phyloP scores from a whole-genome alignment of 2,329 filamentous ascomycete genomes.

The Lojkania enalia region DNA sequence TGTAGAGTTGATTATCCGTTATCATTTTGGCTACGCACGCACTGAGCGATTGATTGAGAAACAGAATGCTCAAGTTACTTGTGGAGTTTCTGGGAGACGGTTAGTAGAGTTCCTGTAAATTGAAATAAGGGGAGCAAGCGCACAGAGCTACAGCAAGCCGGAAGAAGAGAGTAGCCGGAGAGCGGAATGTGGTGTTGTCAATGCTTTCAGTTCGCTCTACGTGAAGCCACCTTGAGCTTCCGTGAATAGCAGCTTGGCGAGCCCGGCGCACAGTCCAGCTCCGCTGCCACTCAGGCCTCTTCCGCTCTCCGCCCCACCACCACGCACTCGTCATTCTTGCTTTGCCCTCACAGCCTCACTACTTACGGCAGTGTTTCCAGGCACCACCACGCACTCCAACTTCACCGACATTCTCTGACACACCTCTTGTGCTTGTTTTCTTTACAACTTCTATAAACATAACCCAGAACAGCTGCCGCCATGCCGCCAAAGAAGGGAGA shows the following conservation, averaged over 20 bases:
- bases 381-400: constrained; percentile 20
- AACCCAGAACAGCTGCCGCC: background rate
- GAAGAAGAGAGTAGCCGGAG: constrained; percentile 6
- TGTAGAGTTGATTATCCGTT: constrained; percentile 88
- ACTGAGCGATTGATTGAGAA: background rate
- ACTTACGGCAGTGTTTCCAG: constrained; percentile 8
- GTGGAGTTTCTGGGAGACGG: no score
- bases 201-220: background rate
- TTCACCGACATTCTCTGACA: constrained; percentile 20
- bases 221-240: constrained; percentile 29
- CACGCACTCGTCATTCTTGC: constrained; percentile 42
- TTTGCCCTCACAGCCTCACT: constrained; percentile 28
- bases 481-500: constrained; percentile 22
- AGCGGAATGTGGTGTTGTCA: constrained; percentile 13
- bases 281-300: constrained; percentile 23
- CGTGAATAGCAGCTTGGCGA: constrained; percentile 14
- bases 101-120: no score
- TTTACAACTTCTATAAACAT: no score
- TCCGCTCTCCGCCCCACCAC: constrained; percentile 29
- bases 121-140: no score
- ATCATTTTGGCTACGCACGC: constrained; percentile 71
- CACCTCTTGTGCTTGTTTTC: no score
- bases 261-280: constrained; percentile 5
- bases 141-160: constrained; percentile 17
- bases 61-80: no score